phyloP scores from a whole-genome alignment of 768 basidiomycete species.

The Gloeopeniophorella convolvens region DNA sequence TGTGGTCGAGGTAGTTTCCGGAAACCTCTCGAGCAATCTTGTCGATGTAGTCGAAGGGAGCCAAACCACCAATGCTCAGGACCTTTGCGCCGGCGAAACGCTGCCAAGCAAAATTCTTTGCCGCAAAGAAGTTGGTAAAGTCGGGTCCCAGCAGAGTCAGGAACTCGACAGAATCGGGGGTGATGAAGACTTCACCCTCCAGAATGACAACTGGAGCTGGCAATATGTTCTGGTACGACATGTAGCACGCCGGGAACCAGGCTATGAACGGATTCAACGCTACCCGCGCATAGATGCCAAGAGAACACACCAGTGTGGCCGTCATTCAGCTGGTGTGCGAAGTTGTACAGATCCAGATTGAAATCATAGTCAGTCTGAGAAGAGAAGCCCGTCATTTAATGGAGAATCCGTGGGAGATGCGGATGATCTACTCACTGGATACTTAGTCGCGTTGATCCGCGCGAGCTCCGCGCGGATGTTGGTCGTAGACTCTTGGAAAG shows the following conservation, averaged over 20 bases:
- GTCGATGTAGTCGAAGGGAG: constrained; percentile 50
- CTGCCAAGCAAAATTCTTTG: constrained; percentile 49
- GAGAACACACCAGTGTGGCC: constrained; percentile 52
- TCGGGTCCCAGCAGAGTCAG: constrained; percentile 38
- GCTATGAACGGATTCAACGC: constrained; percentile 27
- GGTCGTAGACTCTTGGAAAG: constrained; percentile 42
- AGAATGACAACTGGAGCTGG: constrained; percentile 42
- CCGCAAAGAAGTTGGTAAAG: constrained; percentile 38
- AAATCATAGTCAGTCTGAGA: constrained; percentile 60
- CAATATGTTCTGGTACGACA: constrained; percentile 36
- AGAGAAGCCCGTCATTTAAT: not conserved
- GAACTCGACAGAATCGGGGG: constrained; percentile 49
- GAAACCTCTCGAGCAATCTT: constrained; percentile 50
- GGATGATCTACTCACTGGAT: constrained; percentile 29
- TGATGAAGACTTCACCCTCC: constrained; percentile 36
- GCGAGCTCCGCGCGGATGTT: constrained; percentile 46
- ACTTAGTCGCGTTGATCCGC: constrained; percentile 43
- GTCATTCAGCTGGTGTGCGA: constrained; percentile 52
- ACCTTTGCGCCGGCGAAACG: constrained; percentile 56
- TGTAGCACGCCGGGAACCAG: constrained; percentile 54
- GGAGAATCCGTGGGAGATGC: too few species aligned
- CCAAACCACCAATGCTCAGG: constrained; percentile 45
- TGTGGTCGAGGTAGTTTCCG: constrained; percentile 59
- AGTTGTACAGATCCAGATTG: constrained; percentile 49
- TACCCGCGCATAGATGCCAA: not conserved